These are phyloP conservation scores for Debaryomyces nepalensis DNA, from an alignment of 1,139 yeast species.

Conservation along the genomic window DNA sequence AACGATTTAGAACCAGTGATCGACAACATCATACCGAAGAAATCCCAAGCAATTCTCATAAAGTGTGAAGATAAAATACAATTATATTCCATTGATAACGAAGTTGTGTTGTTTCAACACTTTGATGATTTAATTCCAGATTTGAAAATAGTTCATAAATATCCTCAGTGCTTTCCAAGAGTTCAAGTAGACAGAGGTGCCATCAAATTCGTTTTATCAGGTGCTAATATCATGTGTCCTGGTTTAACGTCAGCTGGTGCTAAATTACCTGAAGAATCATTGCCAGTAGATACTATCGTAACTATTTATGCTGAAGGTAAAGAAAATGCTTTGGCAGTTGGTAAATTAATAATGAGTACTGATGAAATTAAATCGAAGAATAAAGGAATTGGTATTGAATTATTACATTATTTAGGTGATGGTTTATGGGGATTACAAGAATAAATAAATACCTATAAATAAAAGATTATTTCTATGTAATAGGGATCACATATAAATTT, in stretches of 20 bases:
- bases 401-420: constrained; percentile 86
- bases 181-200: constrained; percentile 97
- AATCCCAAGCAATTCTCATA: constrained; percentile 78
- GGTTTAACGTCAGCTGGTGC: constrained; percentile 95
- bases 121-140: constrained; percentile 85
- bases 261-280: constrained; percentile 69
- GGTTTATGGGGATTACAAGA: constrained; percentile 74
- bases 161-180: constrained; percentile 79
- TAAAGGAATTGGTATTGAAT: constrained; percentile 90
- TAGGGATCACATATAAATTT: constrained; percentile 23
- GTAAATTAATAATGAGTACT: constrained; percentile 83
- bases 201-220: constrained; percentile 88
- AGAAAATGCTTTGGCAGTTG: constrained; percentile 88
- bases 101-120: constrained; percentile 79
- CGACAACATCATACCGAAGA: constrained; percentile 87
- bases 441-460: constrained; percentile 15
- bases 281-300: constrained; percentile 71
- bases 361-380: constrained; percentile 84
- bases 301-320: constrained; percentile 92
- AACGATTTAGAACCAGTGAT: constrained; percentile 73
- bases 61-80: constrained; percentile 92
- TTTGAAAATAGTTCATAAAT: constrained; percentile 77
- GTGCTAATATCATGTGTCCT: constrained; percentile 97
- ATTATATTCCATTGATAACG: constrained; percentile 72
- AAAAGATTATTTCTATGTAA: constrained; percentile 12